Evolutionary conservation across 116 monocot genomes (phyloP).

Genomic region (Thalassia testudinum): DNA sequence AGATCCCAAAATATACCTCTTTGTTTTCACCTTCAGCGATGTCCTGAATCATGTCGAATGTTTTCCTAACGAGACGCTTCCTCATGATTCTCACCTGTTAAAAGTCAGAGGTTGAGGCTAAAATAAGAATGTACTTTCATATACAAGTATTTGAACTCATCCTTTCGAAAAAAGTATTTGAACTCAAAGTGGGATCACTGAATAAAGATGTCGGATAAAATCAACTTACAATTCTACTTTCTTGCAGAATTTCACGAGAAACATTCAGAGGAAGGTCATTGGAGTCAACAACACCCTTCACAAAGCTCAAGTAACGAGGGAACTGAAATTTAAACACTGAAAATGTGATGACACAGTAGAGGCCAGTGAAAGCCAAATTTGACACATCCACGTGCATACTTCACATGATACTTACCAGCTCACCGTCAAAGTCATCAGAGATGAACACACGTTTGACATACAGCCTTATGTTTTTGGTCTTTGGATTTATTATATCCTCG

Average conservation of each 20-base stretch:
- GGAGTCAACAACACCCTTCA: conserved; percentile 94
- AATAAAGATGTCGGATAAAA: not conserved
- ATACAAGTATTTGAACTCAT: no score
- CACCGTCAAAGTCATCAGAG: conserved; percentile 98
- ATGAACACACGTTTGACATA: conserved; percentile 96
- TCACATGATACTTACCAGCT: conserved; percentile 58
- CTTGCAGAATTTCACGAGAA: conserved; percentile 94
- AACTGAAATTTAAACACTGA: conserved; percentile 35
- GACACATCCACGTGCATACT: not conserved
- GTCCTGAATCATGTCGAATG: conserved; percentile 98
- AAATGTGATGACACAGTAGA: not conserved
- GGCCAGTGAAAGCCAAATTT: no score
- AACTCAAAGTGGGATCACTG: not conserved
- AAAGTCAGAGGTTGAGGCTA: no score
- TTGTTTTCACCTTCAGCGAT: conserved; percentile 72
- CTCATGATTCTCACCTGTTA: conserved; percentile 89
- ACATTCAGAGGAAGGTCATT: conserved; percentile 97
- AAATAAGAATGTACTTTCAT: no score
- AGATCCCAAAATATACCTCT: conserved; percentile 42
- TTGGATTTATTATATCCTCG: conserved; percentile 81
- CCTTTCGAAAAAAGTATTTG: no score
- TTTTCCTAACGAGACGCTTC: conserved; percentile 96
- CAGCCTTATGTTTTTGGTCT: conserved; percentile 89
- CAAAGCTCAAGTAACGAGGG: conserved; percentile 87
- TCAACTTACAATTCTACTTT: conserved; percentile 80